Percentiles rank a stretch among this genome's conserved stretches.
Evolutionary conservation across 306 rosid genomes (phyloP).

Genomic region (Rosa rugosa): DNA sequence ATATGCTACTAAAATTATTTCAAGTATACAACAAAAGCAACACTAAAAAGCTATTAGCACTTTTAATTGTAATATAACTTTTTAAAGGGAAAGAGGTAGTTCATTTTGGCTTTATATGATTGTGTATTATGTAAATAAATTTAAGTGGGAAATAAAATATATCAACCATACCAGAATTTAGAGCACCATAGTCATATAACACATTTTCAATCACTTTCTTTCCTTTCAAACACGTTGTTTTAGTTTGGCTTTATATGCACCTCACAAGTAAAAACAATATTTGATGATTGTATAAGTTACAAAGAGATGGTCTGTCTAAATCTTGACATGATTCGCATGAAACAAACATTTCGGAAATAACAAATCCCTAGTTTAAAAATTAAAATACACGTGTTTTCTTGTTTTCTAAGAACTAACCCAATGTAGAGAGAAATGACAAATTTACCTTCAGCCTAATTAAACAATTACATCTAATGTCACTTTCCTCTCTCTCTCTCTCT

Average conservation of each 20-base stretch:
- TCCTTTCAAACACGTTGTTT: not conserved
- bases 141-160: not conserved
- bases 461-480: too few relatives aligned
- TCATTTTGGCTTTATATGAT: not conserved
- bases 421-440: too few relatives aligned
- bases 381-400: not conserved
- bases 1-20: not conserved
- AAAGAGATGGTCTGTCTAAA: slow-evolving; percentile 10
- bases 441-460: too few relatives aligned
- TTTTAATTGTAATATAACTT: not conserved
- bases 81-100: not conserved
- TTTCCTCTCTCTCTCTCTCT: too few relatives aligned
- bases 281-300: not conserved
- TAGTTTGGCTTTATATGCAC: slow-evolving; percentile 5
- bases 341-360: not conserved
- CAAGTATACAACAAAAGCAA: not conserved
- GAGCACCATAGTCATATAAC: not conserved
- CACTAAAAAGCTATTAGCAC: not conserved
- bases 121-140: not conserved
- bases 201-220: not conserved
- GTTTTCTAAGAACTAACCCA: not conserved
- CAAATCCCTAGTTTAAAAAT: not conserved
- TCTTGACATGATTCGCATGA: not conserved
- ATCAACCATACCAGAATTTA: not conserved
- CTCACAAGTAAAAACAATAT: not conserved